A percentile compares a stretch with the other conserved stretches of the same genome.
phyloP scores from a whole-genome alignment of 2,329 filamentous ascomycete species.

The Corynespora cassiicola region DNA sequence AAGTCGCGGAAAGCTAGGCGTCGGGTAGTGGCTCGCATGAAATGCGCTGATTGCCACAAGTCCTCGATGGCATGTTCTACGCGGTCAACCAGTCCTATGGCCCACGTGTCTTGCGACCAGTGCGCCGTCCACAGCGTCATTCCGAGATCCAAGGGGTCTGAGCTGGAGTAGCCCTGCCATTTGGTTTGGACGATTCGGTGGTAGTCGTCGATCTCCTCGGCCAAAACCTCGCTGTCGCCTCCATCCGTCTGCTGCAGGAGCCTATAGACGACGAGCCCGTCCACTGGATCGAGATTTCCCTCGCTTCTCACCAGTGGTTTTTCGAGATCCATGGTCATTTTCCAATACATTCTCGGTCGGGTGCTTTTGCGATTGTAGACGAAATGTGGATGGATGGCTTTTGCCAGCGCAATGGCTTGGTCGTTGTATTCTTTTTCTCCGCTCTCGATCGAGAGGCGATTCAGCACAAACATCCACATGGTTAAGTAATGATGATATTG shows the following conservation, averaged over 20 bases:
- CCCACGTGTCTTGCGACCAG: slow-evolving; percentile 59
- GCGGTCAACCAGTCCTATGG: slow-evolving; percentile 26
- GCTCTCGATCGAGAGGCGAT: too few relatives aligned
- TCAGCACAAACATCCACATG: too few relatives aligned
- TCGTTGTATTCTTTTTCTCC: too few relatives aligned
- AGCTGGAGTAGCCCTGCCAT: slow-evolving; percentile 53
- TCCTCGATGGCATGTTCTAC: slow-evolving; percentile 14
- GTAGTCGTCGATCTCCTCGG: slow-evolving; percentile 61
- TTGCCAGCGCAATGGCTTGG: too few relatives aligned
- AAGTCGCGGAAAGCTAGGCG: slow-evolving; percentile 27
- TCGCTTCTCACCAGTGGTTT: too few relatives aligned
- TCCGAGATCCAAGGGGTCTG: slow-evolving; percentile 63
- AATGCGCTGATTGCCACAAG: slow-evolving; percentile 12
- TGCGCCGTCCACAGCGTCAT: slow-evolving; percentile 66
- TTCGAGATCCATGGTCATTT: too few relatives aligned
- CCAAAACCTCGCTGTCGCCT: slow-evolving; percentile 44
- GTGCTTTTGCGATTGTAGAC: too few relatives aligned
- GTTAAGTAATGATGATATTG: too few relatives aligned
- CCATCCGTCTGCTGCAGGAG: slow-evolving; percentile 30
- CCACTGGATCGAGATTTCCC: too few relatives aligned
- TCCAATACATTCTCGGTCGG: too few relatives aligned
- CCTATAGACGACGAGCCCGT: slow-evolving; percentile 7
- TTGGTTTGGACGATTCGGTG: slow-evolving; percentile 55
- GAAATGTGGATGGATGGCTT: too few relatives aligned
- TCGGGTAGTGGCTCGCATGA: slow-evolving; percentile 2